Conservation (phyloP, 176 grass and related monocot species). For the Poa pratensis region DNA sequence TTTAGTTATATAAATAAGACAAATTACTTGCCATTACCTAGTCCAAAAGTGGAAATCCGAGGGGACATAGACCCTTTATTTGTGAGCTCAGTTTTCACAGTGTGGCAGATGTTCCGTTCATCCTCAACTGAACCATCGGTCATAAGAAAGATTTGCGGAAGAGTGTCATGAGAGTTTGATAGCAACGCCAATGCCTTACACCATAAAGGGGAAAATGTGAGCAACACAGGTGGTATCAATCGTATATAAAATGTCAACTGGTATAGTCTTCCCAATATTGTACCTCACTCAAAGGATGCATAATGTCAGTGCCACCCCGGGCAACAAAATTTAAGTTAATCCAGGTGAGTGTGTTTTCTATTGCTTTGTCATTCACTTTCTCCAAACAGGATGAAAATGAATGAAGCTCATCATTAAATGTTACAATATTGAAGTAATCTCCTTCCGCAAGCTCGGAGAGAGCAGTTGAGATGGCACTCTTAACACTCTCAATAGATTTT, state of each 20-base stretch:
- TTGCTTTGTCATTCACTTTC: slow-evolving; percentile 64
- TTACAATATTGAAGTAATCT: no score
- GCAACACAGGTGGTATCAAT: slow-evolving; percentile 15
- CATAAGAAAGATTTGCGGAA: slow-evolving; percentile 94
- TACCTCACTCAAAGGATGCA: slow-evolving; percentile 86
- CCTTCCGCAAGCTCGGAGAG: slow-evolving; percentile 68
- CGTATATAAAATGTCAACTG: background rate
- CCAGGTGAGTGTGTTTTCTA: slow-evolving; percentile 73
- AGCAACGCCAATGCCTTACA: slow-evolving; percentile 74
- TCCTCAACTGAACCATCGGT: slow-evolving; percentile 89
- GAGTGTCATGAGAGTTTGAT: slow-evolving; percentile 52
- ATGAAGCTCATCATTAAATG: slow-evolving; percentile 67
- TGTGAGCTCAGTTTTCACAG: slow-evolving; percentile 55
- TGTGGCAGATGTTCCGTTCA: slow-evolving; percentile 79
- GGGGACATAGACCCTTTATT: slow-evolving; percentile 63
- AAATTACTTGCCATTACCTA: slow-evolving; percentile 65
- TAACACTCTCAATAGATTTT: slow-evolving; percentile 84
- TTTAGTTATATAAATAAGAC: background rate
- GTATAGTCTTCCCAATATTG: slow-evolving; percentile 28
- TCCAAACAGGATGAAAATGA: slow-evolving; percentile 82
- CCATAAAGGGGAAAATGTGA: slow-evolving; percentile 26
- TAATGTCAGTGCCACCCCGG: slow-evolving; percentile 79
- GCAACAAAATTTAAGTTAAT: slow-evolving; percentile 66
- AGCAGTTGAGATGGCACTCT: slow-evolving; percentile 61
- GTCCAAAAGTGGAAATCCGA: slow-evolving; percentile 87